A percentile compares a stretch with the other conserved stretches of the same genome.
phyloP scores from a whole-genome alignment of 768 basidiomycete species.

The Grammothele lineata region DNA sequence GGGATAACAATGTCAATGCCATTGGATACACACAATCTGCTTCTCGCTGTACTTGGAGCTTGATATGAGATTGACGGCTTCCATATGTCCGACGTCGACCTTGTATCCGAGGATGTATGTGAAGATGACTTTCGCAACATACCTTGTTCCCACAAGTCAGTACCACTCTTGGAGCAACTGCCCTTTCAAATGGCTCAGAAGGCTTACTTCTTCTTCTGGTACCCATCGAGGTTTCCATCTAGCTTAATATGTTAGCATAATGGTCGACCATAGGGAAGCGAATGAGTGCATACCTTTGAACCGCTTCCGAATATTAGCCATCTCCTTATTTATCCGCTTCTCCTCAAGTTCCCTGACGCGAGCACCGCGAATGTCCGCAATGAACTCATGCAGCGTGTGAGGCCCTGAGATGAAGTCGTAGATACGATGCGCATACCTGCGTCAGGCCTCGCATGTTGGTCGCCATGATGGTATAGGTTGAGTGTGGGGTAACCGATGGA shows the following conservation, averaged over 20 bases:
- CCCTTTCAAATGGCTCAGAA: no score
- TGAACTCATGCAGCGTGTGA: slow-evolving; percentile 58
- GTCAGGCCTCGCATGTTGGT: slow-evolving; percentile 89
- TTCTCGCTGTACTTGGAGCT: slow-evolving; percentile 97
- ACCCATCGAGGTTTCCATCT: slow-evolving; percentile 87
- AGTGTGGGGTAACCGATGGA: slow-evolving; percentile 6
- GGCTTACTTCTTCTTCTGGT: slow-evolving; percentile 87
- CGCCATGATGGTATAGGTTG: slow-evolving; percentile 54
- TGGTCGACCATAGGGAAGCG: neutral
- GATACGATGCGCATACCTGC: slow-evolving; percentile 53
- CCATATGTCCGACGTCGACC: slow-evolving; percentile 99
- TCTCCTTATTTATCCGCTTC: slow-evolving; percentile 99
- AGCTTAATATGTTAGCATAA: slow-evolving; percentile 2
- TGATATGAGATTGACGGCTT: slow-evolving; percentile 96
- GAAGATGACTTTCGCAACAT: slow-evolving; percentile 98
- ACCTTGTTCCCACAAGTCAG: slow-evolving; percentile 43
- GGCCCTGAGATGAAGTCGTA: neutral
- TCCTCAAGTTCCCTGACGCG: slow-evolving; percentile 96
- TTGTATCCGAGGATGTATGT: slow-evolving; percentile 99
- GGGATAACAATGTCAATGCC: neutral
- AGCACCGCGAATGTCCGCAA: slow-evolving; percentile 97
- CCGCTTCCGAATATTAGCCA: slow-evolving; percentile 99
- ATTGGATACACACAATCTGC: slow-evolving; percentile 73
- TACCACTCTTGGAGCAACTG: no score
- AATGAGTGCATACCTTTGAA: slow-evolving; percentile 72